Base-by-base conservation (phyloP, 2,329 filamentous ascomycete genomes). In the Pleomassaria siparia region DNA sequence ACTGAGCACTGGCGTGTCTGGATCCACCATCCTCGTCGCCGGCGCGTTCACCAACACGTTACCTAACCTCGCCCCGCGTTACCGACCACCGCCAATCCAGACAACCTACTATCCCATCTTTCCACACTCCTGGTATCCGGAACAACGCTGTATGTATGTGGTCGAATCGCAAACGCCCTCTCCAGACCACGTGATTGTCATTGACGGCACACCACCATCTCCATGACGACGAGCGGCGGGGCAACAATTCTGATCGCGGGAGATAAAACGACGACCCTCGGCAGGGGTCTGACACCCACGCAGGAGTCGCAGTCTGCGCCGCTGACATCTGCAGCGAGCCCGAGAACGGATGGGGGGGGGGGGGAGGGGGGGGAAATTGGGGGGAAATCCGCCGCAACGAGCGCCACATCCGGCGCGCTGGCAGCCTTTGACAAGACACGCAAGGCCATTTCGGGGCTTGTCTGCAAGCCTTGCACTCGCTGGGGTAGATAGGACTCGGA, bases 151-250 rank as follows among this genome's bases (percentile, higher is more conserved):
- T 50, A 53, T 53, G 41, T 50, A 53, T 36, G 24, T 59, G 16
- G 29, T 60, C 20, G 48, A 33, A n/a, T 51, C 47, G 13, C 54
- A 60, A 26, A 61, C 58, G 6, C 53, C 61, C 5, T 44, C 47
- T 15, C 54, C 56, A 21, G 53, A 46, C 8, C 54, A 54, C 28
- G 50, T 55, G 1, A 45, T 60, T 18, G 61, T 52, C 2, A 26
- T 61, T 10, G 40, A 50, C 4, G 50, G 49, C 8, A n/a, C n/a
- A 53, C 47, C 2, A 33, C 47, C 5, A 53, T 61, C 2, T 59
- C 49, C 0, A 54, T 61, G n/a, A 39, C 26, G 8, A 44, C 43
- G 12, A 41, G 30, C 12, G 33, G 36, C 21, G 47, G 43, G 7
- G 26, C n/a, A 0, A 61, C 53, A 4, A 39, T 60, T 4, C 46